Conservation (phyloP, 805 yeast species). For the Wickerhamiella musiphila region DNA sequence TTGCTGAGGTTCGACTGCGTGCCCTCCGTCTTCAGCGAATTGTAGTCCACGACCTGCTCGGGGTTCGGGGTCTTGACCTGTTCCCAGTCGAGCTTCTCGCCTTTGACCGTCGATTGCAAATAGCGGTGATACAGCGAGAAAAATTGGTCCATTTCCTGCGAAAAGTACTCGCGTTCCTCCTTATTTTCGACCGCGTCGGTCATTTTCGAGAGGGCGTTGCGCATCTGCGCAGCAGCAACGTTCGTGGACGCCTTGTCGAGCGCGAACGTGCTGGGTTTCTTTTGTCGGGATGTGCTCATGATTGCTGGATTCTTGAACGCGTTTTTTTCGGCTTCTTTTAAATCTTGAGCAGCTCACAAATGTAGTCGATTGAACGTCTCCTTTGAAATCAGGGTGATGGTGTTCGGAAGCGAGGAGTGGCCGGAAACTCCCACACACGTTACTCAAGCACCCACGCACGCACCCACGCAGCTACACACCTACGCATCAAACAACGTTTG, state of each 20-base stretch:
- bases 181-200: constrained; percentile 58
- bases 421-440: no score
- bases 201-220: constrained; percentile 80
- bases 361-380: background rate
- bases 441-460: no score
- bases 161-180: constrained; percentile 36
- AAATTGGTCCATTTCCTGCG: constrained; percentile 85
- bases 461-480: no score
- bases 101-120: constrained; percentile 73
- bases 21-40: constrained; percentile 25
- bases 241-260: constrained; percentile 89
- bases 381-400: background rate
- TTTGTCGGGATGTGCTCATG: background rate
- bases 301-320: background rate
- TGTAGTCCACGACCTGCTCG: constrained; percentile 77
- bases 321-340: background rate
- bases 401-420: no score
- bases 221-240: constrained; percentile 95
- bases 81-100: constrained; percentile 81
- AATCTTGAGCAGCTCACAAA: no score
- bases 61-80: constrained; percentile 79
- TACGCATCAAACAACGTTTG: no score
- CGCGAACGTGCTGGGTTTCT: constrained; percentile 27
- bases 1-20: constrained; percentile 42
- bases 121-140: constrained; percentile 88